Percentiles rank a stretch among this genome's conserved stretches.
These are phyloP conservation scores for Golubevia sp. DNA, from an alignment of 1,284 basidiomycete species.

Conservation along the genomic window DNA sequence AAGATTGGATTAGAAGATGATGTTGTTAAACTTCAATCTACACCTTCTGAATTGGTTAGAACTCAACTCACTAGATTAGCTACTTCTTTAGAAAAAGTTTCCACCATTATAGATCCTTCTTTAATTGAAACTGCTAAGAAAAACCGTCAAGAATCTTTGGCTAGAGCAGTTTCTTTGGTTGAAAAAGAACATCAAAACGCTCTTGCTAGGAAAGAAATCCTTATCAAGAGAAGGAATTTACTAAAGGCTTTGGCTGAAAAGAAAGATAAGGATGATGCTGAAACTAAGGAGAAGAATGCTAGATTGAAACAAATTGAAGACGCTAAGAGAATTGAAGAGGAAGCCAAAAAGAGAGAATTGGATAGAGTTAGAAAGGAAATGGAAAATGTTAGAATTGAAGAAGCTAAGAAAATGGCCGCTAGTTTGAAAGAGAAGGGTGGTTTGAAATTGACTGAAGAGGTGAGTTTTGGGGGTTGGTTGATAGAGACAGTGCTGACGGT, in stretches of 20 bases:
- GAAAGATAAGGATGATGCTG: conserved; percentile 88
- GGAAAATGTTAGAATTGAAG: conserved; percentile 79
- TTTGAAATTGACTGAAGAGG: conserved; percentile 81
- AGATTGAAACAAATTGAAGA: conserved; percentile 78
- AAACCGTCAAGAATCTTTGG: conserved; percentile 42
- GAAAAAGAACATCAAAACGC: conserved; percentile 54
- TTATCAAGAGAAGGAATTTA: conserved; percentile 84
- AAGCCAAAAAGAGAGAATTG: conserved; percentile 73
- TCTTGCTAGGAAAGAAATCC: conserved; percentile 65
- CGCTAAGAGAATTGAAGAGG: conserved; percentile 68
- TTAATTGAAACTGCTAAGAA: conserved; percentile 33
- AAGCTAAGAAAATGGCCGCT: conserved; percentile 88
- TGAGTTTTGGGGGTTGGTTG: no score
- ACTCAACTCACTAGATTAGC: conserved; percentile 57
- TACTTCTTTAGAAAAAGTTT: conserved; percentile 47
- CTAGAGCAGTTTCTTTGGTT: conserved; percentile 46
- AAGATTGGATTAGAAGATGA: conserved; percentile 14
- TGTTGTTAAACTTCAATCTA: conserved; percentile 47
- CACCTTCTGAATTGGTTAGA: conserved; percentile 56
- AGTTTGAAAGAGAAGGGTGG: conserved; percentile 81
- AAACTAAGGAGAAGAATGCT: conserved; percentile 74
- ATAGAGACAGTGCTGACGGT: no score
- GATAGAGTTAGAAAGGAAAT: conserved; percentile 82
- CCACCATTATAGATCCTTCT: conserved; percentile 47
- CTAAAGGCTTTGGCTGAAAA: conserved; percentile 81